Evolutionary conservation across 148 eudicot genomes (phyloP), one percentile per base, ranked within the genome.

Genomic region (Polygonum maritimum): DNA sequence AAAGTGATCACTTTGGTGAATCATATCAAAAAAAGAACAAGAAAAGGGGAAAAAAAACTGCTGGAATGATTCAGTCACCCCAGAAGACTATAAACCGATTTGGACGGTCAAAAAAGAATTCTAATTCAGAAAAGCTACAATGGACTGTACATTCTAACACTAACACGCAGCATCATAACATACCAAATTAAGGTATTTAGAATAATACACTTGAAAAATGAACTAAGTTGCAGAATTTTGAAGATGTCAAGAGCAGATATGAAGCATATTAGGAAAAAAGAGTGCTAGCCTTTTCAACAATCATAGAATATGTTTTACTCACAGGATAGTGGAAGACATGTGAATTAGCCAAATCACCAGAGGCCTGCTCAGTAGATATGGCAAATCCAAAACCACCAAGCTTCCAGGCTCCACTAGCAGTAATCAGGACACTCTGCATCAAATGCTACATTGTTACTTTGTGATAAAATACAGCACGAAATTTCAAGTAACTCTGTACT

Each of bases 361-460:
- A 63, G 60, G 89, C 81, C 82, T 89, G 96, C 80, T 95, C 96
- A 57, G 84, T 48, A 36, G 97, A 81, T 78, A 95, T 80, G 21
- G 98, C 82, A 88, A 95, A 92, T 83, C 98, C 96, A 87, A 95
- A 95, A 63, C 98, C 96, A 75, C 98, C 92, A 60, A 95, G 92
- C 86, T 95, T 95, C 98, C 98, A 95, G 65, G 98, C 93, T 80
- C 98, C 98, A 86, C 79, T 88, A 75, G 89, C 86, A 67, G 97
- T 92, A 81, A 95, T 88, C 55, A 95, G 89, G 75, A 95, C 82
- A 80, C 90, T 84, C 98, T 95, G 89, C 88, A 88, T 74, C 63
- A 79, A 69, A 72, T 48, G 21, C 15, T 36, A 36, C 71, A 36
- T 36, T 1, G 19, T 14, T 67, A 67, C 21, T 35, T 63, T 36